Evolutionary conservation across 352 stramenopile species (phyloP).

Genomic region (Nannochloropsis limnetica): DNA sequence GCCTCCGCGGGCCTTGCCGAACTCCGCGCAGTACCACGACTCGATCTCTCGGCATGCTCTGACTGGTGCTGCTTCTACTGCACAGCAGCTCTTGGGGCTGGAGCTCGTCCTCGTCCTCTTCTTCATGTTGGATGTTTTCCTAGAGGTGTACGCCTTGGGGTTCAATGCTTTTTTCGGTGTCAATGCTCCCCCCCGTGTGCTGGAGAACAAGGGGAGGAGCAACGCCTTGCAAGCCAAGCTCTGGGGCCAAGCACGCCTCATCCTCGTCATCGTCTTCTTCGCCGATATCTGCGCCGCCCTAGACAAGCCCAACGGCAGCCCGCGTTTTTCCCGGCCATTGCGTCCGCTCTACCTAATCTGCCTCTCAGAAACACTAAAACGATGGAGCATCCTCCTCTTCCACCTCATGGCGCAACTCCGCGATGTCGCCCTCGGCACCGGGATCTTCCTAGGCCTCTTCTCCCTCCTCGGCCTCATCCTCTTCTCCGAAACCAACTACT

Average conservation of each 20-base stretch:
- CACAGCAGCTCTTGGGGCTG: background rate
- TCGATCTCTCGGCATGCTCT: slow-evolving; percentile 9
- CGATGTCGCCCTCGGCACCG: slow-evolving; percentile 13
- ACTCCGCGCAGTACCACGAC: background rate
- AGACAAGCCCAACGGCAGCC: background rate
- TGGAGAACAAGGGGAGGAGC: slow-evolving; percentile 5
- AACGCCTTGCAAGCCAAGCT: slow-evolving; percentile 13
- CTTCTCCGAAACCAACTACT: slow-evolving; percentile 2
- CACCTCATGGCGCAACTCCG: background rate
- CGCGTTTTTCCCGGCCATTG: background rate
- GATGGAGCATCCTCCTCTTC: slow-evolving; percentile 8
- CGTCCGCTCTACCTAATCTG: slow-evolving; percentile 17
- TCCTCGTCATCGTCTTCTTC: slow-evolving; percentile 33
- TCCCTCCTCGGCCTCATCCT: slow-evolving; percentile 28
- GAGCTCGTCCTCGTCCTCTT: background rate
- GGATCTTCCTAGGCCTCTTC: slow-evolving; percentile 8
- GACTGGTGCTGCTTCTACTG: background rate
- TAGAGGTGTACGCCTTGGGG: slow-evolving; percentile 15
- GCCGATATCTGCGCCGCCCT: slow-evolving; percentile 5
- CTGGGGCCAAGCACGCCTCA: background rate
- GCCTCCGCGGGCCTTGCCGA: slow-evolving; percentile 7
- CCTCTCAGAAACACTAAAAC: background rate
- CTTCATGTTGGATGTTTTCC: background rate
- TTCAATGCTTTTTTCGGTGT: background rate
- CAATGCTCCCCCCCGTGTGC: background rate